These are phyloP conservation scores for Fusarium sp. DNA, from an alignment of 2,329 filamentous ascomycete species.

Conservation along the genomic window DNA sequence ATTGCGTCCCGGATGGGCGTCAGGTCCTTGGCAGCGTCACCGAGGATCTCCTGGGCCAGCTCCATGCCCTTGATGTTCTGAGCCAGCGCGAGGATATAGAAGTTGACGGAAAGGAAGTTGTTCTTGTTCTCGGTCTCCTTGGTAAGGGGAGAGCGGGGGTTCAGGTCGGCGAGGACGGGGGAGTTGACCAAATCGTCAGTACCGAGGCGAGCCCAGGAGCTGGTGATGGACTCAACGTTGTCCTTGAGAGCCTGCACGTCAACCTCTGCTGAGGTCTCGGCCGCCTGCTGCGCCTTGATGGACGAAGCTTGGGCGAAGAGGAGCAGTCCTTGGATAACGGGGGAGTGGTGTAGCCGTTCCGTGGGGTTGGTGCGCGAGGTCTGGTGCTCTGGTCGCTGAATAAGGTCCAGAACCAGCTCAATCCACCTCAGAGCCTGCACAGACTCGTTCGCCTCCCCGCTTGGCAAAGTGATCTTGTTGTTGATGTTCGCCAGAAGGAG, in stretches of 20 bases:
- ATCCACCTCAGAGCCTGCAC: conserved; percentile 59
- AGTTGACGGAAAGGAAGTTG: conserved; percentile 38
- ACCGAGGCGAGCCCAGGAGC: conserved; percentile 42
- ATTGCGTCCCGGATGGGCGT: conserved; percentile 54
- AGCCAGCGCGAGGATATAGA: conserved; percentile 45
- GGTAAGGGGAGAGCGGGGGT: conserved; percentile 31
- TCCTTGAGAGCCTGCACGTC: conserved; percentile 44
- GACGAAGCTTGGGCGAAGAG: conserved; percentile 47
- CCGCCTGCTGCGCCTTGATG: conserved; percentile 41
- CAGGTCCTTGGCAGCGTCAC: conserved; percentile 47
- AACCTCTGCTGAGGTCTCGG: conserved; percentile 38
- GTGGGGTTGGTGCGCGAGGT: conserved; percentile 10
- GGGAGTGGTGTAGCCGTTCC: conserved; percentile 42
- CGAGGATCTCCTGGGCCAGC: conserved; percentile 57
- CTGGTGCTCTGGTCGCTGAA: conserved; percentile 58
- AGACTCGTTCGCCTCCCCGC: conserved; percentile 48
- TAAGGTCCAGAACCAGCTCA: conserved; percentile 61
- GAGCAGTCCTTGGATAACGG: conserved; percentile 46
- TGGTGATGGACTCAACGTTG: conserved; percentile 43
- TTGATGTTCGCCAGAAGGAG: conserved; percentile 46
- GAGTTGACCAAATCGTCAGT: conserved; percentile 34
- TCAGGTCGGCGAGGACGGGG: conserved; percentile 42
- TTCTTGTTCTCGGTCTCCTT: neutral
- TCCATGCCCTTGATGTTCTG: conserved; percentile 57
- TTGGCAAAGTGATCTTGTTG: conserved; percentile 51